Percentiles rank a stretch among this genome's conserved stretches.
These are phyloP conservation scores for Agastache rugosa DNA, from an alignment of 257 asterid genomes.

Conservation along the genomic window DNA sequence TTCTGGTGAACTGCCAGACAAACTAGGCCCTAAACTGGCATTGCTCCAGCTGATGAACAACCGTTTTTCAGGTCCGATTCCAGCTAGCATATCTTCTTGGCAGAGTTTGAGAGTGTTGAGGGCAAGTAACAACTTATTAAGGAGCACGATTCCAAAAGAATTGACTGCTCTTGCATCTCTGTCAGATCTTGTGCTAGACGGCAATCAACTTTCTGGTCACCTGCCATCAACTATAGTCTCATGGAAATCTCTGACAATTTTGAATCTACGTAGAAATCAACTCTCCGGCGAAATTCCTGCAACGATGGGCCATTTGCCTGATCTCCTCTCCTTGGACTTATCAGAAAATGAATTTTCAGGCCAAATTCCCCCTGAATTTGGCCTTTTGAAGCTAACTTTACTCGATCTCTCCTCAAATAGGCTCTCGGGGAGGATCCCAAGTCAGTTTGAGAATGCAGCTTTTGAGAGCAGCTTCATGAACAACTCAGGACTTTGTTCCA, in stretches of 20 bases:
- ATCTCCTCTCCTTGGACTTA: slow-evolving; percentile 62
- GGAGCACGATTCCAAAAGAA: slow-evolving; percentile 63
- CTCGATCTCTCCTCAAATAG: slow-evolving; percentile 78
- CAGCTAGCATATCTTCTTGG: slow-evolving; percentile 64
- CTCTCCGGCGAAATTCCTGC: slow-evolving; percentile 78
- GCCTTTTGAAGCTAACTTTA: slow-evolving; percentile 34
- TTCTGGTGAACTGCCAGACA: slow-evolving; percentile 64
- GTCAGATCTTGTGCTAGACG: slow-evolving; percentile 51
- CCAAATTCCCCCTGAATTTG: slow-evolving; percentile 62
- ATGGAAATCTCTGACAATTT: slow-evolving; percentile 59
- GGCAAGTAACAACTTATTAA: slow-evolving; percentile 69
- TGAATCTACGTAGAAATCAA: slow-evolving; percentile 64
- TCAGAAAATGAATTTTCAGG: slow-evolving; percentile 77
- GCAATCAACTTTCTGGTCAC: slow-evolving; percentile 67
- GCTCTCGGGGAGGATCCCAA: slow-evolving; percentile 71
- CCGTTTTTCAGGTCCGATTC: slow-evolving; percentile 72
- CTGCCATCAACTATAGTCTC: slow-evolving; percentile 66
- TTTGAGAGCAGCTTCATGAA: slow-evolving; percentile 64
- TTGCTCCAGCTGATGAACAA: slow-evolving; percentile 62
- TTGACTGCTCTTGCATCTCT: slow-evolving; percentile 62
- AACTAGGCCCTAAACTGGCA: slow-evolving; percentile 44
- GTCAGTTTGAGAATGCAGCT: slow-evolving; percentile 55
- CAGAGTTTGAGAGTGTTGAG: slow-evolving; percentile 42
- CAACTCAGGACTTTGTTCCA: slow-evolving; percentile 70
- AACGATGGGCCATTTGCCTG: slow-evolving; percentile 52